Percentiles rank a stretch among this genome's conserved stretches.
phyloP scores from a whole-genome alignment of 495 filamentous ascomycete genomes.

The Penicillium samsonianum region DNA sequence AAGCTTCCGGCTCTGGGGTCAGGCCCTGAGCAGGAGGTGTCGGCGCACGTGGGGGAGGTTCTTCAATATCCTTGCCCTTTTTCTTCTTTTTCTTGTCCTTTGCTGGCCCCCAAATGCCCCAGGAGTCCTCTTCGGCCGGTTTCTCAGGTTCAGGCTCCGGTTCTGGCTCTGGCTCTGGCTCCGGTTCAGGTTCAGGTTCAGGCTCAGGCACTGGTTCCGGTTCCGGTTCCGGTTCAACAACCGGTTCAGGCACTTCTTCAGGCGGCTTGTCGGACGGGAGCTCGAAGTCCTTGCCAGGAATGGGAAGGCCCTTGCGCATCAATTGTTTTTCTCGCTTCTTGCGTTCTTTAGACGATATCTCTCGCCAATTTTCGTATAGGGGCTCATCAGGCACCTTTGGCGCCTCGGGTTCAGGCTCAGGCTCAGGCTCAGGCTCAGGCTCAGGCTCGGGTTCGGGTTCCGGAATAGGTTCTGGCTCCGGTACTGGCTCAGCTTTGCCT shows the following conservation, averaged over 20 bases:
- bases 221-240: conserved; percentile 17
- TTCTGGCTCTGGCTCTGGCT: conserved; percentile 19
- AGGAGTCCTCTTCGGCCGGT: conserved; percentile 31
- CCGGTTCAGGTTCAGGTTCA: conserved; percentile 22
- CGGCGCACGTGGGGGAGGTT: conserved; percentile 52
- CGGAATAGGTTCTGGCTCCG: conserved; percentile 28
- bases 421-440: conserved; percentile 30
- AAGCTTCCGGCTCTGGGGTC: conserved; percentile 45
- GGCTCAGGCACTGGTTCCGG: conserved; percentile 24
- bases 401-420: conserved; percentile 30
- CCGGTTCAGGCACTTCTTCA: conserved; percentile 16
- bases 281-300: conserved; percentile 40
- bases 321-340: conserved; percentile 43
- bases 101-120: conserved; percentile 39
- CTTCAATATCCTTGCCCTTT: conserved; percentile 39
- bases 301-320: conserved; percentile 37
- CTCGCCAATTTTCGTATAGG: conserved; percentile 40
- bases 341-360: conserved; percentile 41
- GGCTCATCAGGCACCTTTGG: conserved; percentile 36
- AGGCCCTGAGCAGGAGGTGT: conserved; percentile 52
- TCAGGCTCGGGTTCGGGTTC: conserved; percentile 33
- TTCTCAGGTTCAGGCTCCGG: conserved; percentile 29
- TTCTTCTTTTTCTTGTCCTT: conserved; percentile 52
- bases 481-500: conserved; percentile 22
- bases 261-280: conserved; percentile 28